phyloP scores from a whole-genome alignment of 2,329 filamentous ascomycete genomes.

The Ophiostoma sp. region DNA sequence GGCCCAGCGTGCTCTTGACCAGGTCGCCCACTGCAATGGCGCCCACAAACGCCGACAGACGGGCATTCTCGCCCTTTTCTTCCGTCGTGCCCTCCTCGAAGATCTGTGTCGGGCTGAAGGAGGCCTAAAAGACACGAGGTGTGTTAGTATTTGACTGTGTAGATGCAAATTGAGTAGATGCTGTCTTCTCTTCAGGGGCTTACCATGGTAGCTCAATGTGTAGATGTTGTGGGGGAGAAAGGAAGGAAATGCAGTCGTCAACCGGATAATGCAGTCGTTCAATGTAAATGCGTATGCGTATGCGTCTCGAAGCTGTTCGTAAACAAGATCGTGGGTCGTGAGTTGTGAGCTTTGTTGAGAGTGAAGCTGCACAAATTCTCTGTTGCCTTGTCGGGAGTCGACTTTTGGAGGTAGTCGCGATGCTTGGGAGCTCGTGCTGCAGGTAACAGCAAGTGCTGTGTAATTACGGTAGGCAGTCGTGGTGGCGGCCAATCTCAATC shows the following conservation, averaged over 20 bases:
- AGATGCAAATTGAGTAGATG: not conserved
- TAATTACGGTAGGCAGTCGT: constrained; percentile 11
- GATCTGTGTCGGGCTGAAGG: constrained; percentile 91
- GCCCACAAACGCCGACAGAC: constrained; percentile 95
- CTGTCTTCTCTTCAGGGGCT: not conserved
- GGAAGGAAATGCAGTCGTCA: not conserved
- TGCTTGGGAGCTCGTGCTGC: constrained; percentile 4
- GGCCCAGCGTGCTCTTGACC: constrained; percentile 94
- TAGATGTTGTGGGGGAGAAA: not conserved
- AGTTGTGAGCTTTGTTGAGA: not conserved
- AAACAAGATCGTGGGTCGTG: not conserved
- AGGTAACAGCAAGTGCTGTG: not conserved
- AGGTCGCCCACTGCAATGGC: constrained; percentile 97
- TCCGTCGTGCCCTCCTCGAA: constrained; percentile 96
- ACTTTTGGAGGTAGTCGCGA: not conserved
- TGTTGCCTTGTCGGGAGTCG: not conserved
- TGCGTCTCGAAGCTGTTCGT: not conserved
- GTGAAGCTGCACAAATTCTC: constrained; percentile 8
- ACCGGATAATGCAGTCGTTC: not conserved
- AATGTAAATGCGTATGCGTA: not conserved
- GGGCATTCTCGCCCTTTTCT: constrained; percentile 98
- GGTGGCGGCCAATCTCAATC: not conserved
- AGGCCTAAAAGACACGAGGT: constrained; percentile 40
- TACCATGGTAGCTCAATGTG: constrained; percentile 14
- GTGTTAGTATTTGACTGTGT: not conserved